Percentiles rank a stretch among this genome's conserved stretches.
These are phyloP conservation scores for Sarocladium kiliense DNA, from an alignment of 2,329 filamentous ascomycete genomes.

Conservation along the genomic window DNA sequence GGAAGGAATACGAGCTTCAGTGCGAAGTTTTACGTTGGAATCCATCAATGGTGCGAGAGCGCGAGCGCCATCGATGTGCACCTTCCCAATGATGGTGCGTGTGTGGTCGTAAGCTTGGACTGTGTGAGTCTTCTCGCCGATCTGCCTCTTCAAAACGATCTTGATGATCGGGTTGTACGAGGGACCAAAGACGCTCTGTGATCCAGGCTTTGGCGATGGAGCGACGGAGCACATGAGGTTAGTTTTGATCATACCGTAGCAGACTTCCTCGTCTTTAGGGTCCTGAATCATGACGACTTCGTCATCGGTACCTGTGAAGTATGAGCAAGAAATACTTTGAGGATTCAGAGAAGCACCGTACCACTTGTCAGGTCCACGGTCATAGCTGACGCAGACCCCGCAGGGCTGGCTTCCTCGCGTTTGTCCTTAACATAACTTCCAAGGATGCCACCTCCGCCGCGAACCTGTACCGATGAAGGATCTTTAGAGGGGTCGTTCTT, in stretches of 20 bases:
- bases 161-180: constrained; percentile 69
- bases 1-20: constrained; percentile 64
- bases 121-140: constrained; percentile 47
- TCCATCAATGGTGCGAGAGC: constrained; percentile 73
- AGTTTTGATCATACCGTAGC: constrained; percentile 72
- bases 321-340: neutral
- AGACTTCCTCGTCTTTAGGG: constrained; percentile 65
- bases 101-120: constrained; percentile 73
- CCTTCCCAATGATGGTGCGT: constrained; percentile 65
- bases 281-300: constrained; percentile 54
- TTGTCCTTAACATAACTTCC: constrained; percentile 63
- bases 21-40: constrained; percentile 58
- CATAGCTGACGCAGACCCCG: constrained; percentile 11
- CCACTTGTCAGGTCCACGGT: constrained; percentile 57
- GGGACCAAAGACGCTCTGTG: constrained; percentile 51
- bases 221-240: constrained; percentile 62
- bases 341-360: constrained; percentile 24
- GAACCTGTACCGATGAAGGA: constrained; percentile 23
- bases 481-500: constrained; percentile 37
- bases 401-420: constrained; percentile 35
- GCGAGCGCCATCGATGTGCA: constrained; percentile 63
- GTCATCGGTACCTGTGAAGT: constrained; percentile 40
- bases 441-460: constrained; percentile 50
- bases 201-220: constrained; percentile 62
- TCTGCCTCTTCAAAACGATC: constrained; percentile 58